phyloP scores from a whole-genome alignment of 2,329 filamentous ascomycete genomes.

The Akanthomyces dipterigenus region DNA sequence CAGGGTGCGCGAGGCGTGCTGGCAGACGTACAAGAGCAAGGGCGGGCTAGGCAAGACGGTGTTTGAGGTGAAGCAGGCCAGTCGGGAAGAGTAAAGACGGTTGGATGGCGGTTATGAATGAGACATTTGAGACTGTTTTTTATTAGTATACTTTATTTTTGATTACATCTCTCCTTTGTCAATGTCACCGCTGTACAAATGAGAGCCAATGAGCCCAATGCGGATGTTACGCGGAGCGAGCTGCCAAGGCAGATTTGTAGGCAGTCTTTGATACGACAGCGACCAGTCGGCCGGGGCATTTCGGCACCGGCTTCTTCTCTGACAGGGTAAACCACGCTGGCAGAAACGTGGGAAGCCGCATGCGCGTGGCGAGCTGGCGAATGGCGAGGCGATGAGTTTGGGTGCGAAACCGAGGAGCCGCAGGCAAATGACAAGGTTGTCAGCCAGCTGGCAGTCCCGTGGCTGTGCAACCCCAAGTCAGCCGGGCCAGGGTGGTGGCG shows the following conservation, averaged over 20 bases:
- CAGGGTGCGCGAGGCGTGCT: constrained; percentile 29
- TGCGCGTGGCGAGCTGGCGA: neutral
- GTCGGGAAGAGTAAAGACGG: neutral
- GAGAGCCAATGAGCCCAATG: neutral
- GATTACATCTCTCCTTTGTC: neutral
- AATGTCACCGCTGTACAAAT: neutral
- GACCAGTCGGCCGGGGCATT: neutral
- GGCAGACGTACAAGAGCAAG: constrained; percentile 29
- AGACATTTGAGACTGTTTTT: neutral
- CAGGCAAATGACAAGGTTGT: neutral
- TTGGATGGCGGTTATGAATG: neutral
- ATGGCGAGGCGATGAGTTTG: neutral
- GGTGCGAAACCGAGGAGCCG: neutral
- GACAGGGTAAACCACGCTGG: neutral
- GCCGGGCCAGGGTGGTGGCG: neutral
- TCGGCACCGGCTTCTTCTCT: neutral
- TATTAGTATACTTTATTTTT: neutral
- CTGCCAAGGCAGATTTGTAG: constrained; percentile 7
- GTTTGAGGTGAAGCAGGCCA: constrained; percentile 8
- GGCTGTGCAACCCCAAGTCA: constrained; percentile 1
- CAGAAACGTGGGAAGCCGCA: neutral
- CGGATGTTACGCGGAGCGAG: neutral
- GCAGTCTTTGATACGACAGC: neutral
- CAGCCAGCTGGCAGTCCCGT: neutral
- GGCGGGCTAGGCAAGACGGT: constrained; percentile 37